Evolutionary conservation across 2,329 filamentous ascomycete genomes (phyloP), one percentile per base, ranked within the genome.

Genomic region (Phyllosticta citriasiana): DNA sequence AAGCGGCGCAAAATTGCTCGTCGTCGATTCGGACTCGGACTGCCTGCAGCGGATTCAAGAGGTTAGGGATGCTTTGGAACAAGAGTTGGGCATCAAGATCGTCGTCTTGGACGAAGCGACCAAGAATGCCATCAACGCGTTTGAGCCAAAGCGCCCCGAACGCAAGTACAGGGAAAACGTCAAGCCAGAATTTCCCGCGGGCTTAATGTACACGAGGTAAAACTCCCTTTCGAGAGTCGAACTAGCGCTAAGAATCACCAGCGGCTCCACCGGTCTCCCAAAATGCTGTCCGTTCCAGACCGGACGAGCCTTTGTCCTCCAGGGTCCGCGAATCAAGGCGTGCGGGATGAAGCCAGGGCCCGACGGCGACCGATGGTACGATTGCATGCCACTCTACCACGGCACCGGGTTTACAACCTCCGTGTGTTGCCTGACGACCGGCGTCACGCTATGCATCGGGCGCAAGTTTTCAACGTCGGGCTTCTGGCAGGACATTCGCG

Each of bases 331-430:
- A 2, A 53, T 57, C 22, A 30, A 26, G 5, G 71, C 74, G 1
- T 66, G 67, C 10, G 66, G 74, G 1, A 74, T 78, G 2, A 69
- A 73, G 19, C 65, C 69, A 6, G 67, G 68, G 4, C 60, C 55
- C 30, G 55, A 69, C 57, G 76, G 64, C 57, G 85, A 89, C 69
- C 77, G 85, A 27, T 90, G 85, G 82, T 91, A 91, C 69, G 82
- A 85, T 68, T 89, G 87, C 72, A 91, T 91, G 88, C 88, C 84
- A 0, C 75, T 89, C 33, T 91, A 91, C 68, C 88, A 92, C 70
- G 88, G 87, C 16, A 91, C 88, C 0, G 88, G 88, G 4, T 82
- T 82, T 22, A 84, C 88, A 26, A 78, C 77, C 3, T 77, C 81
- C 25, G 73, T 89, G 62, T 74, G 72, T 3, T 82, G 84, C 2